Base-by-base conservation (phyloP, 2,329 filamentous ascomycete species). In the Phyllosticta ampelicida region DNA sequence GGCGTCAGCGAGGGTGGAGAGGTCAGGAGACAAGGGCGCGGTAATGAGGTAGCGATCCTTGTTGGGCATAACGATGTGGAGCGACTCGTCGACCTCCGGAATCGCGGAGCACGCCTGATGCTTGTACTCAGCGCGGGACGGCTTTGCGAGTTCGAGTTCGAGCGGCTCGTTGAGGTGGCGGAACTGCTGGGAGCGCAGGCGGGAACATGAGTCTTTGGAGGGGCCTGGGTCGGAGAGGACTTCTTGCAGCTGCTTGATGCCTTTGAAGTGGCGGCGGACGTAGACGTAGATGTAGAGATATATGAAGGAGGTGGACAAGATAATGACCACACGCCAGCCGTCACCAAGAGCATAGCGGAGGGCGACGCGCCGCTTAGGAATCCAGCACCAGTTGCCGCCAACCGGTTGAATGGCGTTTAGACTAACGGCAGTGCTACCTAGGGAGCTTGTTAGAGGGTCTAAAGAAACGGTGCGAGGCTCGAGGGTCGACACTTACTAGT, bases 331-430 rank as follows among this genome's bases (percentile, higher is more conserved):
- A 5, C 76, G 72, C 75, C 75, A 77, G 48, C 71, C 75, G 58
- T 78, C 75, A 0, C 73, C 74, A 53, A 78, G 66, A 1, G 65
- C 70, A 59, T 78, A 78, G 23, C 76, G 72, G n/a, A 77, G 66
- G 11, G 70, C 71, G 23, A 67, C 62, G n/a, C 70, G 65, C 2
- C 67, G 62, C 11, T 66, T 61, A 11, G 68, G 65, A 60, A 78
- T 77, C 76, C 76, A 78, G 64, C 76, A 78, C 75, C 76, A 78
- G 59, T 78, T 77, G 0, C 75, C 75, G 3, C 73, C 74, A 1
- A 76, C 73, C 28, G 72, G 72, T 2, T 66, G 70, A 56, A 71
- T 68, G 10, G 64, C 61, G 36, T 19, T 13, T 16, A 54, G 26
- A 48, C 56, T 28, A 21, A 48, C 51, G 10, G 56, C 56, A 18